Conservation (phyloP, 2,329 filamentous ascomycete genomes). For the Hymenoscyphus fraxineus region DNA sequence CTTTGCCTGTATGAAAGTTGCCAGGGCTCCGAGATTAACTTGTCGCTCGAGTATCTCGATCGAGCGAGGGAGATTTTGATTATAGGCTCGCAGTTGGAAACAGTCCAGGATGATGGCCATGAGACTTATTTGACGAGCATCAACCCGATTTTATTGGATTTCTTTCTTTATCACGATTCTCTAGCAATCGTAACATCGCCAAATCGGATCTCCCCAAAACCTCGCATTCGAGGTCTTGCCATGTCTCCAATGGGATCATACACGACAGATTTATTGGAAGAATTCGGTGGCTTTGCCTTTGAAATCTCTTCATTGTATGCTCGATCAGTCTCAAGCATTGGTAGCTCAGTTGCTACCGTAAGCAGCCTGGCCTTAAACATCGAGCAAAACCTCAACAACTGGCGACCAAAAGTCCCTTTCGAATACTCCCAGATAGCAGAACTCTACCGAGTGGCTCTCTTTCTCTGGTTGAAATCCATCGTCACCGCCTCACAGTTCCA, state of each 20-base stretch:
- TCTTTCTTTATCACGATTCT: conserved; percentile 25
- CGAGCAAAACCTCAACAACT: conserved; percentile 20
- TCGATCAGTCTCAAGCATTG: conserved; percentile 8
- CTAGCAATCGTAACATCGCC: conserved; percentile 22
- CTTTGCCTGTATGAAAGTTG: conserved; percentile 26
- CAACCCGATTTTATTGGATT: conserved; percentile 25
- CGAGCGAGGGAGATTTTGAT: conserved; percentile 18
- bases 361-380: conserved; percentile 17
- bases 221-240: conserved; percentile 8
- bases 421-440: conserved; percentile 13
- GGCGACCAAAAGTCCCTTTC: conserved; percentile 8
- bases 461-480: conserved; percentile 26
- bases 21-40: conserved; percentile 18
- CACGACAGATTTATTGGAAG: conserved; percentile 20
- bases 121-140: conserved; percentile 14
- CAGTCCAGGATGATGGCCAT: not conserved
- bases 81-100: conserved; percentile 9
- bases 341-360: conserved; percentile 6
- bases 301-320: conserved; percentile 21
- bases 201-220: conserved; percentile 1
- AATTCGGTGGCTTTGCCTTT: conserved; percentile 19
- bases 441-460: conserved; percentile 22
- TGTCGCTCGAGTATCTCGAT: conserved; percentile 18
- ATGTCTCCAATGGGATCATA: conserved; percentile 5
- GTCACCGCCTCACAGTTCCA: conserved; percentile 13